phyloP scores from a whole-genome alignment of 352 stramenopile genomes.

The Globisporangium canariense region DNA sequence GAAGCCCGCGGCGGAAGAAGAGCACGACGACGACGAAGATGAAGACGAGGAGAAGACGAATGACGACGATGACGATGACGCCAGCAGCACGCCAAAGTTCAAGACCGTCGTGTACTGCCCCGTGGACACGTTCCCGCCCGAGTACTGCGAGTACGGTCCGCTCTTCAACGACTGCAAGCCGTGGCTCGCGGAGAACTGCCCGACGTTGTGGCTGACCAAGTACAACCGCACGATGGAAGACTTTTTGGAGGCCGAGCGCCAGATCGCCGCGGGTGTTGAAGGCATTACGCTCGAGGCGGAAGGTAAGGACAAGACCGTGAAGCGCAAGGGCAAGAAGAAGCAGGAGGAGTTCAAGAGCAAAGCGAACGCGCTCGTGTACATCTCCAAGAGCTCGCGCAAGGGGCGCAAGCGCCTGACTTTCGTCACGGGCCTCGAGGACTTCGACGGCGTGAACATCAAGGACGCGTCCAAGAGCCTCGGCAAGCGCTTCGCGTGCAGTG shows the following conservation, averaged over 20 bases:
- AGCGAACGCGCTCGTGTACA: slow-evolving; percentile 61
- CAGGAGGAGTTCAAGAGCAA: slow-evolving; percentile 68
- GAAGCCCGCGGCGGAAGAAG: slow-evolving; percentile 20
- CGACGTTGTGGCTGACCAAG: slow-evolving; percentile 71
- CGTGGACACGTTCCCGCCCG: slow-evolving; percentile 77
- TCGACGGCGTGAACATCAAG: slow-evolving; percentile 82
- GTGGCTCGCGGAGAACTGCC: slow-evolving; percentile 73
- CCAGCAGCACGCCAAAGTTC: slow-evolving; percentile 43
- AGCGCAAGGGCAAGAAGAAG: slow-evolving; percentile 85
- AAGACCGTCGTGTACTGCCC: slow-evolving; percentile 74
- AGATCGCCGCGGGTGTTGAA: slow-evolving; percentile 77
- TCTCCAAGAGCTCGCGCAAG: slow-evolving; percentile 76
- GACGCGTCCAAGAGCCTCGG: slow-evolving; percentile 74
- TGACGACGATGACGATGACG: slow-evolving; percentile 34
- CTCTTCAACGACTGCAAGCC: slow-evolving; percentile 85
- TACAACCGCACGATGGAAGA: slow-evolving; percentile 82
- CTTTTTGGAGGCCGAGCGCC: slow-evolving; percentile 69
- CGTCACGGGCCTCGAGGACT: slow-evolving; percentile 78
- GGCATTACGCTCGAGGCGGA: slow-evolving; percentile 70
- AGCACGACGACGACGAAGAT: slow-evolving; percentile 30
- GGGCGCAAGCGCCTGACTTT: slow-evolving; percentile 79
- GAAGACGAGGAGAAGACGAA: background rate
- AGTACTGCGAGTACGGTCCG: slow-evolving; percentile 86
- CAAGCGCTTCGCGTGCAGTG: slow-evolving; percentile 82
- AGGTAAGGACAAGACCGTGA: slow-evolving; percentile 64